Percentiles rank a stretch among this genome's conserved stretches.
phyloP scores from a whole-genome alignment of 1,284 basidiomycete genomes.

The Papiliotrema terrestris region DNA sequence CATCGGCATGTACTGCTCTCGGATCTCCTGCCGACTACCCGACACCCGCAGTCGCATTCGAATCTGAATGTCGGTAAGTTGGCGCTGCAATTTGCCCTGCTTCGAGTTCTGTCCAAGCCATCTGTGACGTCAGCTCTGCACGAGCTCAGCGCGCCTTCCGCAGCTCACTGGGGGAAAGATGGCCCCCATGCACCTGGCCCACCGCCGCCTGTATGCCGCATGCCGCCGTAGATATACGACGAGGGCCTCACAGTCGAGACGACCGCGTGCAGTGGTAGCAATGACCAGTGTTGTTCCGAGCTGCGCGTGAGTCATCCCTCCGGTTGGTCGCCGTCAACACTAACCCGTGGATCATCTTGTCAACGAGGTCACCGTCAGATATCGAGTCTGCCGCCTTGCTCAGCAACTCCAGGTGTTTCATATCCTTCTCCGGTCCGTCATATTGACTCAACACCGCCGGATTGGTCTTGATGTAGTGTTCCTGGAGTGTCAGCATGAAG shows the following conservation, averaged over 20 bases:
- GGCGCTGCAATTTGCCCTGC: constrained; percentile 72
- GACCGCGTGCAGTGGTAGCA: constrained; percentile 91
- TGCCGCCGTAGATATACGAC: constrained; percentile 68
- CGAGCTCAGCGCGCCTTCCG: neutral
- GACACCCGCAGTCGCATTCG: constrained; percentile 92
- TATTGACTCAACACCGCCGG: constrained; percentile 60
- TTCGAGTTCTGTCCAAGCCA: constrained; percentile 99
- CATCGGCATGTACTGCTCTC: constrained; percentile 85
- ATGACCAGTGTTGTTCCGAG: constrained; percentile 89
- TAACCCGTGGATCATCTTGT: constrained; percentile 87
- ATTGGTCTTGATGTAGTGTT: constrained; percentile 83
- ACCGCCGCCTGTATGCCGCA: constrained; percentile 19
- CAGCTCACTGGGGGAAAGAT: constrained; percentile 71
- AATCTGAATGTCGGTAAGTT: constrained; percentile 85
- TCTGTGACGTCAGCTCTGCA: constrained; percentile 49
- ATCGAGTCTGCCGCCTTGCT: constrained; percentile 83
- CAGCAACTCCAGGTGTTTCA: constrained; percentile 78
- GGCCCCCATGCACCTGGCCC: constrained; percentile 58
- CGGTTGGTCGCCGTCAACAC: constrained; percentile 23
- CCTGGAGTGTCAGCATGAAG: constrained; percentile 53
- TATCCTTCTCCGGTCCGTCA: constrained; percentile 60
- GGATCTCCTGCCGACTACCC: constrained; percentile 80
- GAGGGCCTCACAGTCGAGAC: constrained; percentile 84
- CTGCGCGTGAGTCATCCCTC: constrained; percentile 48
- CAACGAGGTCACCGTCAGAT: constrained; percentile 93